Evolutionary conservation across 1,284 basidiomycete species (phyloP), one percentile per base, ranked within the genome.

Genomic region (Boletus calvinii): DNA sequence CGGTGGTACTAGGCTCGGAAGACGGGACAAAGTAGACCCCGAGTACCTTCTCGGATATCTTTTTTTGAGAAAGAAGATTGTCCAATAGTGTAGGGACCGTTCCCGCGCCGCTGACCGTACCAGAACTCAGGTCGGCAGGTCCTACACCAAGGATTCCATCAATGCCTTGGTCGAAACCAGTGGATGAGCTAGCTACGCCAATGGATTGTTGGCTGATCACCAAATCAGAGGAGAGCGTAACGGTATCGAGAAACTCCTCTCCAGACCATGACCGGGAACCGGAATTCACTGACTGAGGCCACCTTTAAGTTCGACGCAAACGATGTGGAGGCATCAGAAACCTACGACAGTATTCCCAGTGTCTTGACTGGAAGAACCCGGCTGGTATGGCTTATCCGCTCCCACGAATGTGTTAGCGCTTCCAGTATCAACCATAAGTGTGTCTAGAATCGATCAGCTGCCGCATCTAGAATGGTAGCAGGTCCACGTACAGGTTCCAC

Each of bases 91-190:
- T 78, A 11, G 74, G 70, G 40, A 75, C 65, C 29, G 66, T 59
- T 9, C 49, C 46, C 46, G 53, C 42, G 8, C 54, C 49, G 12
- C 8, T 39, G 22, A 63, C 66, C 5, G 70, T 72, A 53, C 72
- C 72, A 15, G 52, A 2, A 9, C 80, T 81, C 46, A 85, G 70
- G 62, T 74, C 75, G 11, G 72, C 71, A 13, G 83, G 82, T 13
- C 79, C 80, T 20, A 81, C 71, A 60, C 81, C 81, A 31, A 83
- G 69, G 54, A 84, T 81, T n/a, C 82, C 81, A 56, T 83, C 81
- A 32, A 78, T 65, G 13, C 57, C 69, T 26, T 26, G 1, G 8
- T 50, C 30, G 59, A 83, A 77, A 17, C 79, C 77, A n/a, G 58
- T 54, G 1, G 75, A 67, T 2, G 49, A 63, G 17, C 58, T 65